phyloP scores from a whole-genome alignment of 2,329 filamentous ascomycete genomes.

The Pyricularia sp. region DNA sequence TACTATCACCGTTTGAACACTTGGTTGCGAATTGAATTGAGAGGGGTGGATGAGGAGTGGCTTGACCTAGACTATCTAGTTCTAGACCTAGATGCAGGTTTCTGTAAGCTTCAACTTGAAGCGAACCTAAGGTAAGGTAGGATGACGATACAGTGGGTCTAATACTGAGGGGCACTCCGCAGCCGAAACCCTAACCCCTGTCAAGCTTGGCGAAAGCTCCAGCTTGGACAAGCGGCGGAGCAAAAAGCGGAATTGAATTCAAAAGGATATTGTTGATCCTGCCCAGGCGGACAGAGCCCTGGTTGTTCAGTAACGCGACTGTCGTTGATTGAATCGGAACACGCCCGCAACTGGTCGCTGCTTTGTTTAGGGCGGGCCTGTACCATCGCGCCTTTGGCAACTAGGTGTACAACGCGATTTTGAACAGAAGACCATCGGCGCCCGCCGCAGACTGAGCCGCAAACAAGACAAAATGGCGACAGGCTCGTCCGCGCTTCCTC shows the following conservation, averaged over 20 bases:
- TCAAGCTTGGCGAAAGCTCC: neutral
- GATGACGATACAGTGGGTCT: neutral
- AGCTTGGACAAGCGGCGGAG: neutral
- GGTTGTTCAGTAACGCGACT: neutral
- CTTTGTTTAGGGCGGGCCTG: neutral
- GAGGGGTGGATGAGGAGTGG: neutral
- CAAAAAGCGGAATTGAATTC: constrained; percentile 1
- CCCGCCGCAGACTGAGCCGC: neutral
- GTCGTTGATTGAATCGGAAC: neutral
- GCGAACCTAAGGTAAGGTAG: too few relatives aligned
- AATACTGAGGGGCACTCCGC: neutral
- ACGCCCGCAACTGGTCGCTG: neutral
- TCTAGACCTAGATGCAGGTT: too few relatives aligned
- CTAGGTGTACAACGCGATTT: neutral
- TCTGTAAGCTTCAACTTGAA: neutral
- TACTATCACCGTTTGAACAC: constrained; percentile 59
- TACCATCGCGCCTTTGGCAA: neutral
- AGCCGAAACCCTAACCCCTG: constrained; percentile 2
- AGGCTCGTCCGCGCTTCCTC: constrained; percentile 18
- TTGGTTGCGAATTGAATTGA: neutral
- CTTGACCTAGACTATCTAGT: too few relatives aligned
- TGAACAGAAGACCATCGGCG: neutral
- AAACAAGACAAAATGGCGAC: constrained; percentile 22
- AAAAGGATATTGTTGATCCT: neutral
- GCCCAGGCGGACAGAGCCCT: too few relatives aligned